These are phyloP conservation scores for Talaromyces liani DNA, from an alignment of 495 filamentous ascomycete genomes.

Conservation along the genomic window DNA sequence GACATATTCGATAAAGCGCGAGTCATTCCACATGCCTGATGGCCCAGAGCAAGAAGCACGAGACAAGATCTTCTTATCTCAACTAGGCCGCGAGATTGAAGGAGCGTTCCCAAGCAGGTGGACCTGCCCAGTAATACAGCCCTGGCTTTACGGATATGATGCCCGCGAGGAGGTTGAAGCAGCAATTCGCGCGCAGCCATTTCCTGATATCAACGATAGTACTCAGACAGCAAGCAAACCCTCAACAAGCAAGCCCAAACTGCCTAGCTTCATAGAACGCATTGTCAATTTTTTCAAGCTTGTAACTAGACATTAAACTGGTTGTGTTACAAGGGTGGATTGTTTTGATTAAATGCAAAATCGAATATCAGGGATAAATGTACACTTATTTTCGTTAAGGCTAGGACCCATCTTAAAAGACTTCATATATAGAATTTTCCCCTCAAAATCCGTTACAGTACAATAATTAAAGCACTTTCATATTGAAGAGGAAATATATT, in stretches of 20 bases:
- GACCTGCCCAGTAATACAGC: background rate
- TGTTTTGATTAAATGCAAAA: background rate
- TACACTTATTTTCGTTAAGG: background rate
- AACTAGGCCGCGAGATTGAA: background rate
- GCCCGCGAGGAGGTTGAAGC: background rate
- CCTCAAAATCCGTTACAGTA: no score
- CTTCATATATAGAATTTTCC: background rate
- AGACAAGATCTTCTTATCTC: background rate
- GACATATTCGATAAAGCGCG: slow-evolving; percentile 27
- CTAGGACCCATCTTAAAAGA: background rate
- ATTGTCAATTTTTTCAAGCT: background rate
- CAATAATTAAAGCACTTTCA: background rate
- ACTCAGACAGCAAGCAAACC: background rate
- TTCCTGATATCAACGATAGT: background rate
- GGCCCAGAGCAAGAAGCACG: slow-evolving; percentile 20
- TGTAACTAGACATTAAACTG: background rate
- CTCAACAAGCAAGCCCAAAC: background rate
- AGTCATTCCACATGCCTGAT: slow-evolving; percentile 53
- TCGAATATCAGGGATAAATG: background rate
- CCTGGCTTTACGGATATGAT: slow-evolving; percentile 8
- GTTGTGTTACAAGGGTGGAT: background rate
- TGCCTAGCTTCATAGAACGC: background rate
- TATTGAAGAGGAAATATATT: background rate
- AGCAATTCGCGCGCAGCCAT: background rate
- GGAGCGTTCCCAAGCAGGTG: slow-evolving; percentile 1